Evolutionary conservation across 2,329 filamentous ascomycete species (phyloP).

Genomic region (Cytospora leucostoma): DNA sequence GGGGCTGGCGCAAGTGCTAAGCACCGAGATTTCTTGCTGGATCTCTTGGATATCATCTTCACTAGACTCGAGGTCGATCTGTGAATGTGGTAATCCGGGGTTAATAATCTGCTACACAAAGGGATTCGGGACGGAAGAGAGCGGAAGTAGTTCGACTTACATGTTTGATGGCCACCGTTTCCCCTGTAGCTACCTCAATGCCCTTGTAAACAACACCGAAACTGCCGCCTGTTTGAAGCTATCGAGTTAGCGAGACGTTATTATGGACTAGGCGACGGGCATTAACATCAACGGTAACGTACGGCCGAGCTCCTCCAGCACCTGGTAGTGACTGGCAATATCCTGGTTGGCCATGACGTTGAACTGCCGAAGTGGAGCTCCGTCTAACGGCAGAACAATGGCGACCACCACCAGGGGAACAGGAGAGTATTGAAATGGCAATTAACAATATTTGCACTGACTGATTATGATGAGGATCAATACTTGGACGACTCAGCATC

Average conservation of each 20-base stretch:
- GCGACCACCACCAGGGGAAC: slow-evolving; percentile 6
- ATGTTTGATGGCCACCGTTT: slow-evolving; percentile 95
- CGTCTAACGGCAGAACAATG: slow-evolving; percentile 14
- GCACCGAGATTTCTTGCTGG: slow-evolving; percentile 91
- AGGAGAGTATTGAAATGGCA: slow-evolving; percentile 1
- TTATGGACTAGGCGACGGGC: neutral
- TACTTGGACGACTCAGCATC: neutral
- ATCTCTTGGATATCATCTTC: slow-evolving; percentile 99
- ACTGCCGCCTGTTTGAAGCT: slow-evolving; percentile 69
- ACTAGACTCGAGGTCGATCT: slow-evolving; percentile 99
- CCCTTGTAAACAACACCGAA: slow-evolving; percentile 98
- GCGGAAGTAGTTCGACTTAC: slow-evolving; percentile 51
- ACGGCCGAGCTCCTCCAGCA: slow-evolving; percentile 96
- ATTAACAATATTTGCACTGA: neutral
- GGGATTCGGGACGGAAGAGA: neutral
- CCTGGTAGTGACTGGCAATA: slow-evolving; percentile 86
- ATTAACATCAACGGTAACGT: slow-evolving; percentile 44
- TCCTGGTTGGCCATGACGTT: slow-evolving; percentile 58
- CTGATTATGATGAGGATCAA: neutral
- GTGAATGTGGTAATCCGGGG: slow-evolving; percentile 29
- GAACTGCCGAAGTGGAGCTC: slow-evolving; percentile 24
- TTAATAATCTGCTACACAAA: neutral
- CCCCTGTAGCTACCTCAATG: slow-evolving; percentile 85
- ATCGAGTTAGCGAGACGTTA: slow-evolving; percentile 13
- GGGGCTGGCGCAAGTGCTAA: slow-evolving; percentile 91